Evolutionary conservation across 768 basidiomycete genomes (phyloP), one percentile per base, ranked within the genome.

Genomic region (Aureoboletus auriporus): DNA sequence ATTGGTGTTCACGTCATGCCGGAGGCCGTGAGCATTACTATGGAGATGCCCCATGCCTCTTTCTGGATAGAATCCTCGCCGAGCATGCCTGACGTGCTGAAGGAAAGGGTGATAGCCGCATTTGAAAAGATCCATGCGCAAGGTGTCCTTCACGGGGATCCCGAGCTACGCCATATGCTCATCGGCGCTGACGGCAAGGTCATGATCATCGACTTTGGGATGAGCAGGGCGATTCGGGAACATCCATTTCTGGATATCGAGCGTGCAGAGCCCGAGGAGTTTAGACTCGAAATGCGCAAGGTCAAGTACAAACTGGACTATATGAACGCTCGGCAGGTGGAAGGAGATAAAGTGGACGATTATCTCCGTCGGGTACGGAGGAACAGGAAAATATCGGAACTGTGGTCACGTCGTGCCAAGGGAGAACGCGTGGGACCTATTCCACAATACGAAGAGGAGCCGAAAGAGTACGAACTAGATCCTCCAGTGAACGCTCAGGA

Each of bases 31-130:
- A 71, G 71, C 55, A 39, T 70, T 27, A 69, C 74, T 11, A 76
- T 80, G 71, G 79, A 77, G 54, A 65, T 75, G 13, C 83, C 83
- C 1, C 79, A 84, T 54, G 67, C 64, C 13, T 70, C 72, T 7
- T 80, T 83, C 61, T 84, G 83, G 82, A 73, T 81, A 51, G 76
- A 83, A 53, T 78, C 84, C 12, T 78, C 74, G 5, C 61, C 74
- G 3, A 72, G 69, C 37, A 84, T 85, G 81, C 80, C 82, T 4
- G 55, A 62, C 7, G 61, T 71, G 10, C 63, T 83, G 45, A 84
- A 84, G 62, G 69, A 75, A 47, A 69, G 68, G 29, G 75, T 77
- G 48, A 61, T 85, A 9, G 69, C 69, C 4, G 77, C 81, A 9
- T 78, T 76, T 52, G 63, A 71, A 46, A 69, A 73, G 52, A 59